Conservation (phyloP, 805 yeast genomes). For the Candida sithepensis region DNA sequence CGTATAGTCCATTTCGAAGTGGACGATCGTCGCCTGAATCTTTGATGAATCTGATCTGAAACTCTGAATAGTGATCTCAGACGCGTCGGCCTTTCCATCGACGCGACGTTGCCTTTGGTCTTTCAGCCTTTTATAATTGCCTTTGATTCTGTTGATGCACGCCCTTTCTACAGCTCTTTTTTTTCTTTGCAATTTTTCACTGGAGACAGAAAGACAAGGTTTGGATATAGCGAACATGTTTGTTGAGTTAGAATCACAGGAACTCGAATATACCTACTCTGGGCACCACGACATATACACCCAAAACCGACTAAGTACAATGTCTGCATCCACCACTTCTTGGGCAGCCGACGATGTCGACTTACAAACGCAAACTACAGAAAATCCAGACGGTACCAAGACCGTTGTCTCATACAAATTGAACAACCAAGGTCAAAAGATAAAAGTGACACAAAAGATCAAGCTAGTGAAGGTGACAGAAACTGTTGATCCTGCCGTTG, state of each 20-base stretch:
- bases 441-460: constrained; percentile 82
- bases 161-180: not conserved
- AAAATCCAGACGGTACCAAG: constrained; percentile 84
- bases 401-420: constrained; percentile 75
- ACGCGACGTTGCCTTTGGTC: not conserved
- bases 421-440: constrained; percentile 77
- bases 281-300: too few species aligned
- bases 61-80: too few species aligned
- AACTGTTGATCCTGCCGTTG: constrained; percentile 79
- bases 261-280: too few species aligned
- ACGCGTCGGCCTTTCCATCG: not conserved
- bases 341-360: constrained; percentile 74
- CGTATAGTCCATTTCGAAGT: too few species aligned
- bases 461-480: constrained; percentile 74
- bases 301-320: too few species aligned
- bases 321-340: constrained; percentile 26
- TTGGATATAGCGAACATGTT: too few species aligned
- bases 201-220: not conserved
- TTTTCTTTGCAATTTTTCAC: constrained; percentile 1
- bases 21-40: too few species aligned
- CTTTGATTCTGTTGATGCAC: not conserved
- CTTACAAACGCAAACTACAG: constrained; percentile 71
- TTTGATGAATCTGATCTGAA: too few species aligned
- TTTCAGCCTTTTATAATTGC: not conserved
- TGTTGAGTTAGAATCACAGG: too few species aligned